Percentiles rank a stretch among this genome's conserved stretches.
Conservation (phyloP, 768 basidiomycete species). For the Gymnopilus junonius region DNA sequence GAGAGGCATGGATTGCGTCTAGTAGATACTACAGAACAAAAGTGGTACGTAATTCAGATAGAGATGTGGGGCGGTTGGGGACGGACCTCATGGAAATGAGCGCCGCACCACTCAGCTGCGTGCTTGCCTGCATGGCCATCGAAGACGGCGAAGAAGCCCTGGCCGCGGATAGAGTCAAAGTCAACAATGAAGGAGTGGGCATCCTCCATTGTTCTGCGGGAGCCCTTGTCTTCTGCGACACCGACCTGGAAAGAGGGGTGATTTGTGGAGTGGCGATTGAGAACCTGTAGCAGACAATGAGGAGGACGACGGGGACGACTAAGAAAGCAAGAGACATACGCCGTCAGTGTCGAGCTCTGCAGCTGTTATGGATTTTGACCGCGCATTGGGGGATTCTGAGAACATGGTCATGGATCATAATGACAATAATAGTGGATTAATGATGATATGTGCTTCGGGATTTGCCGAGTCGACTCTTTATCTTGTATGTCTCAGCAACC, state of each 20-base stretch:
- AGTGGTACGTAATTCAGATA: background rate
- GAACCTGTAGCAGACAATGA: constrained; percentile 44
- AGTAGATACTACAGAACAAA: constrained; percentile 58
- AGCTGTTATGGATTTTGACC: constrained; percentile 81
- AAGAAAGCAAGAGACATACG: constrained; percentile 45
- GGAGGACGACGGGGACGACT: constrained; percentile 5
- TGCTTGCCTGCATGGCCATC: constrained; percentile 99
- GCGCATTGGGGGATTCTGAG: constrained; percentile 73
- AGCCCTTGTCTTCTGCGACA: constrained; percentile 84
- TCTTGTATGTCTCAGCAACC: constrained; percentile 88
- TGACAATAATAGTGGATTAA: constrained; percentile 12
- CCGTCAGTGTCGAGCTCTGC: constrained; percentile 79
- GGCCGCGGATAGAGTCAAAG: constrained; percentile 87
- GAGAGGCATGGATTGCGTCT: constrained; percentile 63
- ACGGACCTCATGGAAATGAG: constrained; percentile 88
- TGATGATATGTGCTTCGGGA: constrained; percentile 23
- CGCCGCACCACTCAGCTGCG: constrained; percentile 98
- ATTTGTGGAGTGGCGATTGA: constrained; percentile 76
- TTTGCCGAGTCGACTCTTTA: constrained; percentile 25
- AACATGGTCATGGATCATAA: constrained; percentile 26
- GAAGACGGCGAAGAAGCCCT: constrained; percentile 98
- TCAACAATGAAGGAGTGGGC: constrained; percentile 96
- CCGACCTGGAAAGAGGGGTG: constrained; percentile 74
- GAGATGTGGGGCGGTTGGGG: background rate
- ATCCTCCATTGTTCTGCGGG: constrained; percentile 95